Evolutionary conservation across 1,284 basidiomycete species (phyloP).

Genomic region (Austroboletus niveus): DNA sequence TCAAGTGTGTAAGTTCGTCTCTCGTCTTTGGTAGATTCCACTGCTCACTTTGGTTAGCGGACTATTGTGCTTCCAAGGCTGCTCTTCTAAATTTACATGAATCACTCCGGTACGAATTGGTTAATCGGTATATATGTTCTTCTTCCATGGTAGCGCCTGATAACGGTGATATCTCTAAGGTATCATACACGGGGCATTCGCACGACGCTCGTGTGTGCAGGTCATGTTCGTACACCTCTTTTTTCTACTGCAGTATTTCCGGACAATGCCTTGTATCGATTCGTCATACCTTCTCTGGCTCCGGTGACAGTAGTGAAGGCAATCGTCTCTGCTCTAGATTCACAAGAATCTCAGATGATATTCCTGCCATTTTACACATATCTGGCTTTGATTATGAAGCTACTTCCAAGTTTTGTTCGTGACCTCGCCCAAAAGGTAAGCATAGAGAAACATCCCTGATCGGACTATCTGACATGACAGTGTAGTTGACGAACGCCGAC

Average conservation of each 20-base stretch:
- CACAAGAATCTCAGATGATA: constrained; percentile 70
- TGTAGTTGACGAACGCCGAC: constrained; percentile 47
- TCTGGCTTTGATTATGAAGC: constrained; percentile 51
- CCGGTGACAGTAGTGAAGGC: constrained; percentile 76
- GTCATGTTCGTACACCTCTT: constrained; percentile 72
- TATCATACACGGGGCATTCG: constrained; percentile 74
- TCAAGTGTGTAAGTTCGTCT: constrained; percentile 67
- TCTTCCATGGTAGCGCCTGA: constrained; percentile 5
- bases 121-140: constrained; percentile 51
- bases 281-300: constrained; percentile 72
- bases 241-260: constrained; percentile 64
- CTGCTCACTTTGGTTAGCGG: constrained; percentile 50
- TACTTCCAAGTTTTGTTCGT: constrained; percentile 68
- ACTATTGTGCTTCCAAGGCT: constrained; percentile 88
- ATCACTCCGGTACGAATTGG: constrained; percentile 81
- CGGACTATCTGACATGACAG: constrained; percentile 8
- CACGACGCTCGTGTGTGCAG: constrained; percentile 79
- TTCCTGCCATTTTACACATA: constrained; percentile 73
- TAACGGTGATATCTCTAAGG: constrained; percentile 36
- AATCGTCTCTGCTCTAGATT: constrained; percentile 78
- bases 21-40: neutral
- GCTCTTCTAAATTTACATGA: constrained; percentile 76
- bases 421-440: constrained; percentile 73
- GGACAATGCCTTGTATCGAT: constrained; percentile 52
- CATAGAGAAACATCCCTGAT: neutral